Percentiles rank a stretch among this genome's conserved stretches.
Evolutionary conservation across 2,329 filamentous ascomycete species (phyloP).

Genomic region (Aspergillus terreus): DNA sequence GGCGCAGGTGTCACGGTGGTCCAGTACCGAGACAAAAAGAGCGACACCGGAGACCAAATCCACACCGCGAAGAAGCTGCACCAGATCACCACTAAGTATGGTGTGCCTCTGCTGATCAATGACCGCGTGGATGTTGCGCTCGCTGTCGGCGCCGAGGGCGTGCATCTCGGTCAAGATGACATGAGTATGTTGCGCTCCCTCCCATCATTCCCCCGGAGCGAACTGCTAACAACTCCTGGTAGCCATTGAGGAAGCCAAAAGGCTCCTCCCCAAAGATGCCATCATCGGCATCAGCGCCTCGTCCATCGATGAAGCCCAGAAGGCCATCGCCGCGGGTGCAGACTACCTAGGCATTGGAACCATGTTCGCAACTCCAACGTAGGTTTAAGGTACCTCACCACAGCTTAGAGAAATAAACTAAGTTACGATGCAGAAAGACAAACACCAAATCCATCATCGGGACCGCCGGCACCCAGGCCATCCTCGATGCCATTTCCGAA

Average conservation of each 20-base stretch:
- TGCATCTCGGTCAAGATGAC: slow-evolving; percentile 94
- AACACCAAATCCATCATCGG: slow-evolving; percentile 82
- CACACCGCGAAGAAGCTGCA: slow-evolving; percentile 69
- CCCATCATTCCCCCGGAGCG: background rate
- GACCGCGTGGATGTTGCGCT: slow-evolving; percentile 87
- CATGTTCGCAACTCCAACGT: slow-evolving; percentile 80
- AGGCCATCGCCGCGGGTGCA: slow-evolving; percentile 71
- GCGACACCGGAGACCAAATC: slow-evolving; percentile 68
- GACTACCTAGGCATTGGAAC: slow-evolving; percentile 91
- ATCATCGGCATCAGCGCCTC: slow-evolving; percentile 90
- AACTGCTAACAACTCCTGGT: slow-evolving; percentile 4
- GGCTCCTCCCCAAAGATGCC: slow-evolving; percentile 67
- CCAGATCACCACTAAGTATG: slow-evolving; percentile 61
- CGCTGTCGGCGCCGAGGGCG: slow-evolving; percentile 81
- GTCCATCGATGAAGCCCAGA: slow-evolving; percentile 66
- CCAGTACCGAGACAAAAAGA: slow-evolving; percentile 86
- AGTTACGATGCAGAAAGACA: slow-evolving; percentile 59
- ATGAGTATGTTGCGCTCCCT: slow-evolving; percentile 54
- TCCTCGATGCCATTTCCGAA: slow-evolving; percentile 59
- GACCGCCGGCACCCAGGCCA: slow-evolving; percentile 64
- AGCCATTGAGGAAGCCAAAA: slow-evolving; percentile 64
- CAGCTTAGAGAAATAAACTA: no score
- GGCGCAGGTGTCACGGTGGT: slow-evolving; percentile 68
- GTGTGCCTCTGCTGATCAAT: slow-evolving; percentile 84
- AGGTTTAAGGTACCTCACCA: slow-evolving; percentile 25